These are phyloP conservation scores for Akanthomyces muscarius DNA, from an alignment of 2,329 filamentous ascomycete species.

Conservation along the genomic window DNA sequence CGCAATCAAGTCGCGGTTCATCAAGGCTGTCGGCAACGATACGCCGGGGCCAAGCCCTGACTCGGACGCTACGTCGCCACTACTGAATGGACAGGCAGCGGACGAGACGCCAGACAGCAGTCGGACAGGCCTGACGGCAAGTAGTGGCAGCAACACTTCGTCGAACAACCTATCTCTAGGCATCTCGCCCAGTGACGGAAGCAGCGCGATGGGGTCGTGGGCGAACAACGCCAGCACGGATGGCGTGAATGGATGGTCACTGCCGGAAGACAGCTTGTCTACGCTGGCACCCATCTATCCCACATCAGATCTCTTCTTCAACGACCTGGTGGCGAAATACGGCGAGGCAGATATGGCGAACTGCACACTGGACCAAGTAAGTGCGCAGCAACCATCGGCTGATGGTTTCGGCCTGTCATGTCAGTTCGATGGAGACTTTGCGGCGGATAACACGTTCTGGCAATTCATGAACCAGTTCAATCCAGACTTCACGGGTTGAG, in stretches of 20 bases:
- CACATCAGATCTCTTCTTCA: constrained; percentile 54
- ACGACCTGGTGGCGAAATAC: constrained; percentile 46
- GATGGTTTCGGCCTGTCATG: constrained; percentile 27
- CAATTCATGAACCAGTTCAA: constrained; percentile 43
- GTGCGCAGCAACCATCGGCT: constrained; percentile 16
- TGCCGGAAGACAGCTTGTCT: constrained; percentile 35
- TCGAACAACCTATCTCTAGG: constrained; percentile 5
- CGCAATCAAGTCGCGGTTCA: constrained; percentile 51
- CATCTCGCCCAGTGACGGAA: constrained; percentile 15
- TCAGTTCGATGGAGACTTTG: constrained; percentile 54
- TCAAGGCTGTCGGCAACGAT: constrained; percentile 41
- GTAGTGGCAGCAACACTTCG: background rate
- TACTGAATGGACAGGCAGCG: background rate
- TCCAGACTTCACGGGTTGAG: constrained; percentile 1
- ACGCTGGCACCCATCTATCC: constrained; percentile 53
- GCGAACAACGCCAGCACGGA: constrained; percentile 7
- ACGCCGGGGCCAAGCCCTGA: background rate
- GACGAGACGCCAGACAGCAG: background rate
- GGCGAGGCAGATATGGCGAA: constrained; percentile 21
- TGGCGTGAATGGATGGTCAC: constrained; percentile 14
- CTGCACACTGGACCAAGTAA: background rate
- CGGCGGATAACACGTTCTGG: constrained; percentile 50
- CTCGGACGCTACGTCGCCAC: background rate
- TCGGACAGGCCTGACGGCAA: background rate
- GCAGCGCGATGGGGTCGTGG: constrained; percentile 5